Evolutionary conservation across 2,329 filamentous ascomycete genomes (phyloP).

Genomic region (Talaromyces albobiverticillius): DNA sequence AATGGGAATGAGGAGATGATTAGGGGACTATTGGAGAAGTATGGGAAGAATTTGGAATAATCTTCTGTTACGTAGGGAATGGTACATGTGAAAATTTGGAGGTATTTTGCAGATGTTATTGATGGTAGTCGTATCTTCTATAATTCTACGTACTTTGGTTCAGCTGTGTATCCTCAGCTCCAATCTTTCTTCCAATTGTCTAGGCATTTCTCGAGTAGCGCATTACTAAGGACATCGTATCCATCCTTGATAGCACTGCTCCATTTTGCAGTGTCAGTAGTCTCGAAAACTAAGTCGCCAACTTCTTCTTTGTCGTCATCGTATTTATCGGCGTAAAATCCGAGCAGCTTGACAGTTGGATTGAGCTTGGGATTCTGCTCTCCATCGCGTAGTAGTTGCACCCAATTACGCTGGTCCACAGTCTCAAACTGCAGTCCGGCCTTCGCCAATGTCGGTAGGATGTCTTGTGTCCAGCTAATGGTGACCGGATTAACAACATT

Average conservation of each 20-base stretch:
- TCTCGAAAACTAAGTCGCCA: background rate
- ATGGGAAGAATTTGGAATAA: background rate
- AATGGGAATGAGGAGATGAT: background rate
- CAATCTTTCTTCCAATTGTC: background rate
- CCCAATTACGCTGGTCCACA: background rate
- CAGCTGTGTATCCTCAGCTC: too few relatives aligned
- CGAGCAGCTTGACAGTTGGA: background rate
- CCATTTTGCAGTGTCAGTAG: background rate
- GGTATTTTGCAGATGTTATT: too few relatives aligned
- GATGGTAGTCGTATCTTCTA: too few relatives aligned
- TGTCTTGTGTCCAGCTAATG: background rate
- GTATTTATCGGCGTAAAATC: background rate
- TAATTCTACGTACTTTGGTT: too few relatives aligned
- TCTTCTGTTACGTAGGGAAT: too few relatives aligned
- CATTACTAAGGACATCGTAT: background rate
- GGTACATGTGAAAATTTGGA: too few relatives aligned
- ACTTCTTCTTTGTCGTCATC: background rate
- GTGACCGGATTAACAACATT: background rate
- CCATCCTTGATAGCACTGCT: background rate
- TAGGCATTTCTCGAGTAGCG: background rate
- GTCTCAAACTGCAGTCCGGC: background rate
- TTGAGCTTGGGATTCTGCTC: background rate
- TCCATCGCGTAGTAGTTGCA: background rate
- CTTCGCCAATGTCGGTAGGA: background rate
- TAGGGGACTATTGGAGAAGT: background rate